Percentiles rank a stretch among this genome's conserved stretches.
Evolutionary conservation across 208 protist species (phyloP).

Genomic region (Wallacemonas sp.): DNA sequence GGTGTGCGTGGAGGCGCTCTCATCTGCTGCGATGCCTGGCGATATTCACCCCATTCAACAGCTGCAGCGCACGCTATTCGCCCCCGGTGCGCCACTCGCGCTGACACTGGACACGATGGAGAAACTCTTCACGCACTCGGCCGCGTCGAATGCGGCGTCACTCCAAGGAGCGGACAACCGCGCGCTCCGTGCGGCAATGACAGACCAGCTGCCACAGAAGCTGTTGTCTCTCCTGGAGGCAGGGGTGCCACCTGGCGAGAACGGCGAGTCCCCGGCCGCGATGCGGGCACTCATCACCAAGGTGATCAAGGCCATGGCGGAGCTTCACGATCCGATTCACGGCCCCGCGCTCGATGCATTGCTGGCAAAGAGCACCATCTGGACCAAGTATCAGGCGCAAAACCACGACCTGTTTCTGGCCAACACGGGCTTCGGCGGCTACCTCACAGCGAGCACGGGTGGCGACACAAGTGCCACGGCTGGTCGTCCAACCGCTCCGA

Average conservation of each 20-base stretch:
- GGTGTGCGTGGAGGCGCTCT: slow-evolving; percentile 62
- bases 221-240: slow-evolving; percentile 67
- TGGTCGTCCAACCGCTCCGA: not conserved
- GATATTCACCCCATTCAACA: slow-evolving; percentile 32
- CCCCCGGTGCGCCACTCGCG: slow-evolving; percentile 25
- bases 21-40: slow-evolving; percentile 18
- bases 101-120: slow-evolving; percentile 60
- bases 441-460: slow-evolving; percentile 38
- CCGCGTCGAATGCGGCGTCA: slow-evolving; percentile 21
- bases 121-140: slow-evolving; percentile 37
- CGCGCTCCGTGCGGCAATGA: slow-evolving; percentile 28
- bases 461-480: not conserved
- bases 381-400: slow-evolving; percentile 88
- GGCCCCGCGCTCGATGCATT: slow-evolving; percentile 36
- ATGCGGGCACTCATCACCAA: slow-evolving; percentile 83
- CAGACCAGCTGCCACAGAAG: slow-evolving; percentile 47
- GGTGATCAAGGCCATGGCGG: slow-evolving; percentile 78
- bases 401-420: slow-evolving; percentile 92
- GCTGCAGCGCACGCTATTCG: slow-evolving; percentile 38
- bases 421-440: slow-evolving; percentile 52
- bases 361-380: slow-evolving; percentile 64
- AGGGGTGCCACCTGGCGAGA: slow-evolving; percentile 37
- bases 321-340: slow-evolving; percentile 43
- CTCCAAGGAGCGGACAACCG: slow-evolving; percentile 16
- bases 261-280: slow-evolving; percentile 46